Base-by-base conservation (phyloP, 257 asterid genomes). In the Ophiorrhiza pumila region DNA sequence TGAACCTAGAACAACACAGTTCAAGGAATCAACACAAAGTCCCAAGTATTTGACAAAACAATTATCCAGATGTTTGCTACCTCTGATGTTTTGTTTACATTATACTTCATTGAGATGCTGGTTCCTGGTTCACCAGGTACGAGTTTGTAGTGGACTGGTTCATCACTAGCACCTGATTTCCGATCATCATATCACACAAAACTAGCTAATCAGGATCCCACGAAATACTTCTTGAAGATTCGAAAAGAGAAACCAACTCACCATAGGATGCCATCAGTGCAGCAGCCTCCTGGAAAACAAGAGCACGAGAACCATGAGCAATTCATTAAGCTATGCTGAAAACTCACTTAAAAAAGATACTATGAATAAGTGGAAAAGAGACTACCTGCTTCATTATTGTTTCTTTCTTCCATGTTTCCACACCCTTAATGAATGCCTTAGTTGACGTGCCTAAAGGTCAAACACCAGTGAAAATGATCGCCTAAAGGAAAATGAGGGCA, bases 391-490 rank as follows among this genome's bases (percentile, higher is more conserved):
- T 91, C 81, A 86, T 73, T 63, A 94, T 83, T 47, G 96, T 91
- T 85, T 94, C 97, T 78, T 90, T 90, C 77, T 86, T 91, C 99
- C 99, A 94, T 47, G 97, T 94, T 53, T 90, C 96, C 32, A 91
- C 83, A 29, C 99, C 99, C 83, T 91, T 89, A 8, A 91, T 65
- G 84, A 88, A 91, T 73, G 97, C 96, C 86, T 87, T 90, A 62
- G 96, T 88, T 37, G 99, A 94, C 41, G 97, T 88, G 34, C 80
- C 99, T 94, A 82, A 53, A 84, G 73, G 50, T 46, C 74, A 61
- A 74, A 68, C 18, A 71, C 62, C 62, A 72, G 32, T 73, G 79
- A 61, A 70, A 25, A 69, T 5, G 17, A 57, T 20, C 41, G 49
- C 58, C 25, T 45, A 50, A 73, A 43, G 73, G 72, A 41, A 55